A percentile compares a stretch with the other conserved stretches of the same genome.
These are phyloP conservation scores for Astragalus membranaceus DNA, from an alignment of 306 rosid species.

Conservation along the genomic window DNA sequence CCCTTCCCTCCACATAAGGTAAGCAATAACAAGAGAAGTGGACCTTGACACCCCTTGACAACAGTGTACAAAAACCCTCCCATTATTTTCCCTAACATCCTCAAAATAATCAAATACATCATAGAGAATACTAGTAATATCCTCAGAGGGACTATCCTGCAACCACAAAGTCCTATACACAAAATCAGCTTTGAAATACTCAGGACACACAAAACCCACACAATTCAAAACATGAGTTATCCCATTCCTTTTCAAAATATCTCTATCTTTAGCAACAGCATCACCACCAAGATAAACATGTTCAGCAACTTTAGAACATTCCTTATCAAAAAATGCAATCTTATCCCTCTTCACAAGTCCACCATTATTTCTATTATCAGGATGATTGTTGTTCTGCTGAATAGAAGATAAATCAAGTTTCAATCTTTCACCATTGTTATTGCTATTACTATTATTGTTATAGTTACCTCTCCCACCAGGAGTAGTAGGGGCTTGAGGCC, in stretches of 20 bases:
- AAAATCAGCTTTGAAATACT: conserved; percentile 82
- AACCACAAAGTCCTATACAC: conserved; percentile 93
- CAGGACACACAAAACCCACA: conserved; percentile 97
- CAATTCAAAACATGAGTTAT: conserved; percentile 93
- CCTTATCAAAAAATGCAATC: conserved; percentile 94
- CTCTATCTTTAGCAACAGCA: conserved; percentile 95
- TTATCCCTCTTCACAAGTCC: conserved; percentile 97
- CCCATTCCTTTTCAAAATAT: conserved; percentile 76
- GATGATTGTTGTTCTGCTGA: conserved; percentile 55
- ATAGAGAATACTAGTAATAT: conserved; percentile 87
- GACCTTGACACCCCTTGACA: conserved; percentile 99
- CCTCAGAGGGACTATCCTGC: conserved; percentile 97
- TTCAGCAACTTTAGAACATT: conserved; percentile 91
- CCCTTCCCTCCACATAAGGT: conserved; percentile 99
- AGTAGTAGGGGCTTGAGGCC: conserved; percentile 90
- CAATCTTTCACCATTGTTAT: conserved; percentile 66
- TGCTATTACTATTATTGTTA: background rate
- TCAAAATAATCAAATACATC: conserved; percentile 98
- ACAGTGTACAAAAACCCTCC: conserved; percentile 97
- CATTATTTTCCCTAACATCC: conserved; percentile 87
- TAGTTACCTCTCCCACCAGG: conserved; percentile 57
- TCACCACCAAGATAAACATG: conserved; percentile 98
- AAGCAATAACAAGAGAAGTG: conserved; percentile 93
- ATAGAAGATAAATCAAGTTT: conserved; percentile 93
- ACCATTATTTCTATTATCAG: conserved; percentile 44